A percentile compares a stretch with the other conserved stretches of the same genome.
These are phyloP conservation scores for Myotisia sp. DNA, from an alignment of 2,329 filamentous ascomycete genomes.

Conservation along the genomic window DNA sequence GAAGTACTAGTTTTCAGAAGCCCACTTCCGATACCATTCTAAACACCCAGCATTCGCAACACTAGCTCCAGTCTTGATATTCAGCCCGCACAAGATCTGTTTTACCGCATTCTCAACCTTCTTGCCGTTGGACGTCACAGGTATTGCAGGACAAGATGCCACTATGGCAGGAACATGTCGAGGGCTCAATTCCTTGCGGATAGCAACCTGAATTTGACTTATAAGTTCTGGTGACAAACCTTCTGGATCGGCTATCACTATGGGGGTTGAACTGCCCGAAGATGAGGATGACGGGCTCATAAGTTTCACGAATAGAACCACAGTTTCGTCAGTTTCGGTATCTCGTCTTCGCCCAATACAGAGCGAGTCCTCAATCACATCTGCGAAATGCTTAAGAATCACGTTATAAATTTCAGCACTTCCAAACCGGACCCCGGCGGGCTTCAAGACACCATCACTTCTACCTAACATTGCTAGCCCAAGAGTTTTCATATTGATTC, in stretches of 20 bases:
- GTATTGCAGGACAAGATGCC: slow-evolving; percentile 72
- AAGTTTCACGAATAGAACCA: slow-evolving; percentile 80
- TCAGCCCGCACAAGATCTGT: slow-evolving; percentile 78
- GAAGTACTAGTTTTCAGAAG: slow-evolving; percentile 38
- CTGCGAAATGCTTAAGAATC: slow-evolving; percentile 66
- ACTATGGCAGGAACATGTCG: slow-evolving; percentile 78
- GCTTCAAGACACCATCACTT: slow-evolving; percentile 86
- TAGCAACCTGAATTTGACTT: slow-evolving; percentile 48
- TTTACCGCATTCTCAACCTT: slow-evolving; percentile 97
- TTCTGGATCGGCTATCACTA: slow-evolving; percentile 28
- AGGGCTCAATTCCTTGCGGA: slow-evolving; percentile 68
- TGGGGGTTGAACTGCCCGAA: slow-evolving; percentile 10
- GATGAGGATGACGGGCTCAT: slow-evolving; percentile 18
- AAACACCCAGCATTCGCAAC: slow-evolving; percentile 85
- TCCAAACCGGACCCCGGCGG: slow-evolving; percentile 79
- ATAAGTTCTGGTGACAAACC: slow-evolving; percentile 48
- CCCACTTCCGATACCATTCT: slow-evolving; percentile 77
- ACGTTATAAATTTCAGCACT: slow-evolving; percentile 94
- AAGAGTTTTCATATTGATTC: slow-evolving; percentile 54
- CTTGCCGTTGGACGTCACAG: slow-evolving; percentile 87
- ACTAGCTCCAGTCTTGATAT: slow-evolving; percentile 77
- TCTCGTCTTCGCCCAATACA: slow-evolving; percentile 66
- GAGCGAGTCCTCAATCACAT: slow-evolving; percentile 67
- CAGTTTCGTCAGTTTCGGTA: slow-evolving; percentile 66
- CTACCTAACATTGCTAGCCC: slow-evolving; percentile 83